Conservation (phyloP, 345 rosid species). For the Pugionium dolabratum region DNA sequence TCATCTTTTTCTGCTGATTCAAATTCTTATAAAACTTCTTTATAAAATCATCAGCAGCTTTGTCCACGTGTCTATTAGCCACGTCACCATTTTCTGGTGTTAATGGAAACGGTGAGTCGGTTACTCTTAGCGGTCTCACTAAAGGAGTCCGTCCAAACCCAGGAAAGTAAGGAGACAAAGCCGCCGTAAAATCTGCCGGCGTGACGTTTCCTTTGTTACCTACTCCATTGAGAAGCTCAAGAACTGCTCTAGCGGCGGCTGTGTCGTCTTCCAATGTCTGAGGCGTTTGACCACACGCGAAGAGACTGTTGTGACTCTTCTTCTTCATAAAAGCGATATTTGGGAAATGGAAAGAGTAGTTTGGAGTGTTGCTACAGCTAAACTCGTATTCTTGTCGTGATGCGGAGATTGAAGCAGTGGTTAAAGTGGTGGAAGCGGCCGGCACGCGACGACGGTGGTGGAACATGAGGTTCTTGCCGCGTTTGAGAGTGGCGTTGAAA, state of each 20-base stretch:
- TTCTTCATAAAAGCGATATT: conserved; percentile 44
- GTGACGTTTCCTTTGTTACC: conserved; percentile 34
- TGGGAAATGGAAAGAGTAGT: conserved; percentile 51
- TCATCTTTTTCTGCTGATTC: conserved; percentile 52
- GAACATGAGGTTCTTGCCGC: conserved; percentile 79
- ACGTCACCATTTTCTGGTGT: conserved; percentile 53
- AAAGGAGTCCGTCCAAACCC: conserved; percentile 82
- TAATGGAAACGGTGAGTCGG: conserved; percentile 92
- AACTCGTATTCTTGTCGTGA: conserved; percentile 69
- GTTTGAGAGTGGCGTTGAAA: conserved; percentile 72
- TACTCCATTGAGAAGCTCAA: conserved; percentile 60
- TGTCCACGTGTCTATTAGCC: conserved; percentile 56
- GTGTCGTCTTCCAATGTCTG: conserved; percentile 57
- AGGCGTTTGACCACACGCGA: conserved; percentile 63
- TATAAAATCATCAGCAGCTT: conserved; percentile 85
- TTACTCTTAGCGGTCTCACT: conserved; percentile 78
- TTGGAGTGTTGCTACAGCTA: conserved; percentile 94
- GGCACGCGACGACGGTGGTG: conserved; percentile 43
- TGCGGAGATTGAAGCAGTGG: conserved; percentile 43
- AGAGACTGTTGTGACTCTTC: conserved; percentile 47
- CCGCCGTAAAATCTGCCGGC: conserved; percentile 50
- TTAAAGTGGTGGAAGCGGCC: conserved; percentile 17
- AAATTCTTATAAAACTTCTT: conserved; percentile 67
- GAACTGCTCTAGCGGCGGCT: conserved; percentile 51
- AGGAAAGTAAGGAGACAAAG: conserved; percentile 76